A percentile compares a stretch with the other conserved stretches of the same genome.
Evolutionary conservation across 441 rosid species (phyloP).

Genomic region (Populus hybrid): DNA sequence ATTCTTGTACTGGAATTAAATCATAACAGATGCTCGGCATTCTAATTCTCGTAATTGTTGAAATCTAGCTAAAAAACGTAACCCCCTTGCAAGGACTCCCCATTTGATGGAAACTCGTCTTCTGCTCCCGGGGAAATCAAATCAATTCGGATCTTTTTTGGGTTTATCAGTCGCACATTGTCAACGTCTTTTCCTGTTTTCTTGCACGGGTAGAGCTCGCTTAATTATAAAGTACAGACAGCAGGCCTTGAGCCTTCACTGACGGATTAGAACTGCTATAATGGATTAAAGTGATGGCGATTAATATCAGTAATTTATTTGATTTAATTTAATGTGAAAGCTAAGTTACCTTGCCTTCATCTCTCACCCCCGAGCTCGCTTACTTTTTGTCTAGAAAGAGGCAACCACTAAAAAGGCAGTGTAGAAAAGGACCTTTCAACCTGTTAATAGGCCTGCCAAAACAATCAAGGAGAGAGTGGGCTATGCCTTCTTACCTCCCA

Average conservation of each 20-base stretch:
- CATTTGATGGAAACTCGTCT: not conserved
- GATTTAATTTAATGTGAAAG: not conserved
- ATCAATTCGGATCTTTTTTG: not conserved
- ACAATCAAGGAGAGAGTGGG: conserved; percentile 11
- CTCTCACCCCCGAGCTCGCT: not conserved
- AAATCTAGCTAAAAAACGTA: no score
- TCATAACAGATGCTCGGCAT: no score
- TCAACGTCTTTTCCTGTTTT: not conserved
- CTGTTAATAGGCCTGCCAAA: conserved; percentile 8
- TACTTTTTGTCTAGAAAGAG: not conserved
- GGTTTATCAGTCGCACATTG: not conserved
- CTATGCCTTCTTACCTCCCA: not conserved
- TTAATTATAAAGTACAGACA: not conserved
- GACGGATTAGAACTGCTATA: not conserved
- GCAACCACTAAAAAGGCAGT: not conserved
- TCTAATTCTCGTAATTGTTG: no score
- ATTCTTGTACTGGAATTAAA: no score
- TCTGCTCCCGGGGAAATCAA: no score
- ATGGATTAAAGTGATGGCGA: not conserved
- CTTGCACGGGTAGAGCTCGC: not conserved
- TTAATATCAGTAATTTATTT: no score
- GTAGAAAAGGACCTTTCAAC: conserved; percentile 24
- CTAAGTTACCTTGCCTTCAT: not conserved
- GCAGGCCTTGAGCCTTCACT: not conserved
- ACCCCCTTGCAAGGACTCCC: not conserved